phyloP scores from a whole-genome alignment of 441 rosid genomes.

The Mallotus japonicus region DNA sequence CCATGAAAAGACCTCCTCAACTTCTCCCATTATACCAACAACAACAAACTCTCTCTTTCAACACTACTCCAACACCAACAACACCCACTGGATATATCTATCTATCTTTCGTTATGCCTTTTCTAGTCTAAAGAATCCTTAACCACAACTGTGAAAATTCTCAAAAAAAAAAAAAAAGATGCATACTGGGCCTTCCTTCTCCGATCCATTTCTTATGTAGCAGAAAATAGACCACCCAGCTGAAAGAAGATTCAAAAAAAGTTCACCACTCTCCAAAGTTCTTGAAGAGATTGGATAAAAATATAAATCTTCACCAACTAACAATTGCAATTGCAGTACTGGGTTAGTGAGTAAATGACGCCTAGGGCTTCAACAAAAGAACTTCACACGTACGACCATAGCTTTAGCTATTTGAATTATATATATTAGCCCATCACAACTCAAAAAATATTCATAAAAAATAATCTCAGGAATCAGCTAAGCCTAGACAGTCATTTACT shows the following conservation, averaged over 20 bases:
- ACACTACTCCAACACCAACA: conserved; percentile 4
- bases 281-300: background rate
- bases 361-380: background rate
- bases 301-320: background rate
- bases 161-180: too few species aligned
- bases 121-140: background rate
- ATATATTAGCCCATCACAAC: background rate
- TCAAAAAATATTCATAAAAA: background rate
- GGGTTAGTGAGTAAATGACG: background rate
- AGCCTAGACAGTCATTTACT: background rate
- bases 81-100: background rate
- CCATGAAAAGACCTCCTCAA: conserved; percentile 49
- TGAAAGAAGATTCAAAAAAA: background rate
- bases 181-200: background rate
- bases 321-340: background rate
- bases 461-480: background rate
- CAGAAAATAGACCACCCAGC: too few species aligned
- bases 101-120: background rate
- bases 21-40: conserved; percentile 51
- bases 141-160: too few species aligned
- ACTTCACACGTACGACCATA: background rate
- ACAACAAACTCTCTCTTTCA: conserved; percentile 17
- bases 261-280: background rate
- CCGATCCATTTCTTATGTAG: too few species aligned
- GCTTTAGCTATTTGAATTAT: background rate